phyloP scores from a whole-genome alignment of 1,284 basidiomycete genomes.

The Malassezia caprae region DNA sequence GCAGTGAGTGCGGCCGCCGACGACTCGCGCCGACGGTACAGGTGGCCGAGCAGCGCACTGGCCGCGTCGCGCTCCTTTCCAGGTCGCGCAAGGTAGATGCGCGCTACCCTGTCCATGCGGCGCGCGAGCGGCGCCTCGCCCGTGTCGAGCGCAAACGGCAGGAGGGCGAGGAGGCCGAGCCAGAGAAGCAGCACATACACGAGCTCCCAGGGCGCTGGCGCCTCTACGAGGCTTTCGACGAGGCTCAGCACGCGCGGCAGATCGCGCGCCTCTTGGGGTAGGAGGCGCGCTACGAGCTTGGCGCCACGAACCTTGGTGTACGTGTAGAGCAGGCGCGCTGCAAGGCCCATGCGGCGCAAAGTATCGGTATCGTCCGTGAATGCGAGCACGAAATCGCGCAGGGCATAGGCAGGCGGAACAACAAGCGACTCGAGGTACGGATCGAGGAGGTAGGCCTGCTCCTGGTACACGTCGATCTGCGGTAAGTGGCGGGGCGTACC shows the following conservation, averaged over 20 bases:
- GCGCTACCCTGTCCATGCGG: slow-evolving; percentile 57
- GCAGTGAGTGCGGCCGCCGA: slow-evolving; percentile 13
- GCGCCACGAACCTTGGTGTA: slow-evolving; percentile 82
- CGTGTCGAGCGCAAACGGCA: slow-evolving; percentile 72
- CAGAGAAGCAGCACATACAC: slow-evolving; percentile 79
- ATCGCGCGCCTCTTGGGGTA: slow-evolving; percentile 78
- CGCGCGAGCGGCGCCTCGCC: not conserved
- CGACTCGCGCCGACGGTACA: slow-evolving; percentile 61
- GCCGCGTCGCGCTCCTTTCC: slow-evolving; percentile 73
- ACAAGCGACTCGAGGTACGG: slow-evolving; percentile 81
- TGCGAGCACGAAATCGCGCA: slow-evolving; percentile 12
- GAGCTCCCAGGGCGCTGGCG: slow-evolving; percentile 58
- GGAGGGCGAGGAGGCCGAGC: slow-evolving; percentile 84
- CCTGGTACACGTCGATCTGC: slow-evolving; percentile 65
- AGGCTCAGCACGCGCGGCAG: slow-evolving; percentile 64
- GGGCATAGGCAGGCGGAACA: slow-evolving; percentile 58
- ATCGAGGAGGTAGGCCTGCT: slow-evolving; percentile 77
- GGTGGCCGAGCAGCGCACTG: slow-evolving; percentile 61
- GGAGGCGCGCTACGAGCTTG: slow-evolving; percentile 78
- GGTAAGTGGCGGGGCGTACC: not conserved
- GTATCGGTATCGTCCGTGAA: not conserved
- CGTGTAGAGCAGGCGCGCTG: slow-evolving; percentile 59
- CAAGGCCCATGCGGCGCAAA: slow-evolving; percentile 7
- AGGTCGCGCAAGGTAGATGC: slow-evolving; percentile 58
- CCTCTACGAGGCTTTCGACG: slow-evolving; percentile 46